Base-by-base conservation (phyloP, 75 land plant genomes). In the Picea glauca region DNA sequence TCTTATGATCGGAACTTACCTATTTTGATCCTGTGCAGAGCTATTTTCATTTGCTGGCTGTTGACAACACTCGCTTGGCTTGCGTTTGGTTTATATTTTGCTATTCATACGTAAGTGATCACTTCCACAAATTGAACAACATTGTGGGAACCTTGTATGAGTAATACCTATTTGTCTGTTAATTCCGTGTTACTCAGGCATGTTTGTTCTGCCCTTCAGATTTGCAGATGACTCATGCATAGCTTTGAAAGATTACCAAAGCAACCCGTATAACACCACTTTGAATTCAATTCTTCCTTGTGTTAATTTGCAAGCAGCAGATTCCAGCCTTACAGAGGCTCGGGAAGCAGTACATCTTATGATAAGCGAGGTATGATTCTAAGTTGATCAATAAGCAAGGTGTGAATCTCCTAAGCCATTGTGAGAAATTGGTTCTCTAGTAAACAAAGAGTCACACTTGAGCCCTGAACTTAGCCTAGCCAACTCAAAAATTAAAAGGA, bases 211-310 rank as follows among this genome's bases (percentile, higher is more conserved):
- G 12, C 14, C 23, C 77, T 78, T 18, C 80, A 91, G 91, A 23
- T 88, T 88, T 68, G 77, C 88, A 1, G 77, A 85, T 30, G 93
- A 91, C 76, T 79, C 91, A 11, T 89, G 93, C 54, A 78, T 76
- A 72, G 91, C 91, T 64, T 82, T 91, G 13, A 82, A 85, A 66
- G 80, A 80, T 35, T 91, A 87, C 78, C 80, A 26, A 26, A 26
- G 0, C 26, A 26, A 26, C 76, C 89, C 93, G 1, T 62, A 68
- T 50, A 87, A 87, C 78, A 91, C 78, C 84, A 91, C 80, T 82
- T 72, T 91, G 78, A 80, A 83, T 79, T 78, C 87, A 13, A 79
- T 91, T 72, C 79, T 91, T 20, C 91, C 93, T 18, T 91, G 93
- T 60, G 82, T 84, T 33, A 81, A 87, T 62, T 46, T 84, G 54